Conservation (phyloP, 208 protist species). For the Leishmania aethiopica region DNA sequence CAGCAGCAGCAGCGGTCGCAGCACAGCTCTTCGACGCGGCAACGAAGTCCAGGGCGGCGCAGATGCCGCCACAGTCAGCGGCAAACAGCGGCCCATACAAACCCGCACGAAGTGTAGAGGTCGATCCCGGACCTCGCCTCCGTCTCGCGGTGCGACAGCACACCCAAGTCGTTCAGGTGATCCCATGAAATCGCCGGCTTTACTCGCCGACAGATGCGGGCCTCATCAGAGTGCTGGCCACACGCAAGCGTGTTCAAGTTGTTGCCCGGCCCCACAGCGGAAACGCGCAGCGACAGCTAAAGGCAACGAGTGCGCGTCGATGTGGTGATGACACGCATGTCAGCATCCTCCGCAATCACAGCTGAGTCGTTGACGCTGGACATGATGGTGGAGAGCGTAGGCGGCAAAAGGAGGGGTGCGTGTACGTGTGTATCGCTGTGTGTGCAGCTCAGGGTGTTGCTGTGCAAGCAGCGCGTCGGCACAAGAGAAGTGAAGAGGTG, state of each 20-base stretch:
- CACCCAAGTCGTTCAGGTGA: slow-evolving; percentile 24
- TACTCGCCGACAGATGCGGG: slow-evolving; percentile 30
- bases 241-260: slow-evolving; percentile 24
- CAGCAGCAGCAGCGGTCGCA: slow-evolving; percentile 11
- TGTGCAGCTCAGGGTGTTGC: background rate
- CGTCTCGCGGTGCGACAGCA: slow-evolving; percentile 18
- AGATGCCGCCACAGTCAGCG: slow-evolving; percentile 4
- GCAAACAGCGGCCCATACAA: slow-evolving; percentile 17
- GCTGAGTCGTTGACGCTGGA: slow-evolving; percentile 15
- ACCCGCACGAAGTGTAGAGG: slow-evolving; percentile 30
- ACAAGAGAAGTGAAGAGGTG: background rate
- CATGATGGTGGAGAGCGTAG: background rate
- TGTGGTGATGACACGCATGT: slow-evolving; percentile 32
- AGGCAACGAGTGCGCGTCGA: slow-evolving; percentile 25
- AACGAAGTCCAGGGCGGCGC: slow-evolving; percentile 17
- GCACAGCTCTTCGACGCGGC: background rate
- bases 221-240: slow-evolving; percentile 36
- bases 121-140: slow-evolving; percentile 21
- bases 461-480: background rate
- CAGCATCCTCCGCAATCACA: slow-evolving; percentile 29
- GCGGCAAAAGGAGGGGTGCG: background rate
- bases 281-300: slow-evolving; percentile 15
- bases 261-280: slow-evolving; percentile 22
- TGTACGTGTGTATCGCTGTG: slow-evolving; percentile 3
- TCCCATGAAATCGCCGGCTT: slow-evolving; percentile 20